Evolutionary conservation across 805 yeast species (phyloP), one percentile per base, ranked within the genome.

Genomic region (Wickerhamomyces pijperi): DNA sequence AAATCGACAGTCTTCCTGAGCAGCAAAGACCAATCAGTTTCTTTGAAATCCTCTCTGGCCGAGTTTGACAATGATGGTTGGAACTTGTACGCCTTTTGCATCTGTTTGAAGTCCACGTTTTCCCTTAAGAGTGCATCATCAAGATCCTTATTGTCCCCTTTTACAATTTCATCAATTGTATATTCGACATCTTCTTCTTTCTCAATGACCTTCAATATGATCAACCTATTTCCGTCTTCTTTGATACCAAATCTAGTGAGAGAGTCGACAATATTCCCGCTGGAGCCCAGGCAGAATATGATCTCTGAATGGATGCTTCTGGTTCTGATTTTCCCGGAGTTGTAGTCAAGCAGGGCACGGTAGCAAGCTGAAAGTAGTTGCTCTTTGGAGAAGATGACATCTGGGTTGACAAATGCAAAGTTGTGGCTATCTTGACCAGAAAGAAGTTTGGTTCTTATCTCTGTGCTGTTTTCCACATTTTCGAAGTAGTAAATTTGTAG

Each of bases 221-320:
- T 51, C 6, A 82, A 41, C 19, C 64, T 61, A 0, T 51, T 51
- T 3, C 74, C 58, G 3, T 62, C 60, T 25, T 68, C 70, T 38
- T 75, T 72, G 15, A 84, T 66, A 11, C 95, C 95, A 59, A 82
- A 82, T 48, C 72, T 66, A 45, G 69, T 73, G 45, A 84, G 63
- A 1, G 86, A 79, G 42, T 84, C 92, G 63, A 74, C 68, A 32
- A 80, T 78, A 32, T 81, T 82, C 47, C 76, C 78, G 7, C 75
- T 68, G 2, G 90, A 85, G 2, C 87, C 74, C 42, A 85, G 60
- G 42, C 77, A 72, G 50, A 78, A 72, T 19, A 83, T 70, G 32
- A 81, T 64, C 50, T 85, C 94, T 0, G 92, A 77, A 51, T 82
- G 82, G 25, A 84, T 48, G 1, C 77, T 69, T 46, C 70, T 76